Evolutionary conservation across 1,284 basidiomycete genomes (phyloP).

Genomic region (Bondarzewia mesenterica): DNA sequence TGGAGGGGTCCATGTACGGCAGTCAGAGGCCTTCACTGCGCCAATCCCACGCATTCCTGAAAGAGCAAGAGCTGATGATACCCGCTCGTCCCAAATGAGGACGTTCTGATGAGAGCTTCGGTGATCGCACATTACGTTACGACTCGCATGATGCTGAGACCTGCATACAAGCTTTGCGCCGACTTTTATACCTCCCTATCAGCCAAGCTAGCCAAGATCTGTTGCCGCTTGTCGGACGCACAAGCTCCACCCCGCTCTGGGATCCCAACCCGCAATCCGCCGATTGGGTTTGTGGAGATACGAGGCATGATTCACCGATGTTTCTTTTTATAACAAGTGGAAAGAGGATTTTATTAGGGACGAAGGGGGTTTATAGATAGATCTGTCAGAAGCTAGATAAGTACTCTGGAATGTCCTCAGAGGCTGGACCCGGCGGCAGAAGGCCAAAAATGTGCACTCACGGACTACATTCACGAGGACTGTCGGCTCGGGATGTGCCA

Average conservation of each 20-base stretch:
- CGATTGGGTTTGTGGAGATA: background rate
- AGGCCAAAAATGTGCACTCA: background rate
- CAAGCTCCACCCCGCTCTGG: too few species aligned
- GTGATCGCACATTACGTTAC: background rate
- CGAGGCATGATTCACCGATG: background rate
- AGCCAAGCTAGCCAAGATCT: too few species aligned
- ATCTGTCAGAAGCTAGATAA: too few species aligned
- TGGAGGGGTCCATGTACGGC: background rate
- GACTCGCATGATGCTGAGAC: background rate
- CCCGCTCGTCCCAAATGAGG: background rate
- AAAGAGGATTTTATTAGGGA: too few species aligned
- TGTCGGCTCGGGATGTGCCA: background rate
- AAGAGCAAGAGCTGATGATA: background rate
- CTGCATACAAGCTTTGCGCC: background rate
- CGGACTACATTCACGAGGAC: background rate
- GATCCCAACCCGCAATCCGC: too few species aligned
- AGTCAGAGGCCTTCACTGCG: background rate
- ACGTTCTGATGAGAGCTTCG: conserved; percentile 4
- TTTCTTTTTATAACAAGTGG: background rate
- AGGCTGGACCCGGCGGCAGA: background rate
- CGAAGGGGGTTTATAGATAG: too few species aligned
- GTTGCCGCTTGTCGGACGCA: too few species aligned
- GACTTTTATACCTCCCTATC: too few species aligned
- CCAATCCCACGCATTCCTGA: background rate
- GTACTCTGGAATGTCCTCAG: too few species aligned